Conservation (phyloP, 2,329 filamentous ascomycete genomes). For the Chaetomium strumarium region DNA sequence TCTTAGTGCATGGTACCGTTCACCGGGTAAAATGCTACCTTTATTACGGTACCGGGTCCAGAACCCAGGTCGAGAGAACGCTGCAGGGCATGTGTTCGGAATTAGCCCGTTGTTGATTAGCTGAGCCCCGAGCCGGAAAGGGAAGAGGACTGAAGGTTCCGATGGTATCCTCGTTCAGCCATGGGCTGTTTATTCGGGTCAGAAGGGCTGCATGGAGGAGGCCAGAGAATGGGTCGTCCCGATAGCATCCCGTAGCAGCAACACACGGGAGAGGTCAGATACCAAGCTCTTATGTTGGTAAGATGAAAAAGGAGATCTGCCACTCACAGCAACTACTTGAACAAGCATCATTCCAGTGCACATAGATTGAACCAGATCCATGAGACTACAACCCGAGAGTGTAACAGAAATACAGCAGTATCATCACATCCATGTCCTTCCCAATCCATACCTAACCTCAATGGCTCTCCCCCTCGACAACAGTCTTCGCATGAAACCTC, state of each 20-base stretch:
- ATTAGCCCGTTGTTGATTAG: too few species aligned
- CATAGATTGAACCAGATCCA: too few species aligned
- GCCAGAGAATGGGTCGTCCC: too few species aligned
- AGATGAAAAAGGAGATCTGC: too few species aligned
- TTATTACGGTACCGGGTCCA: slow-evolving; percentile 13
- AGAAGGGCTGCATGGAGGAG: neutral
- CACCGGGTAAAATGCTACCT: slow-evolving; percentile 12
- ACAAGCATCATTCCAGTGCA: too few species aligned
- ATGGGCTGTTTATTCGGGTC: neutral
- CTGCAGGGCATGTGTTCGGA: neutral
- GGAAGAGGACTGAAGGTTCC: slow-evolving; percentile 7
- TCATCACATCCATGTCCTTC: neutral
- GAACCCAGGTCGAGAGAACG: slow-evolving; percentile 6
- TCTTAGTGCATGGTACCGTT: neutral
- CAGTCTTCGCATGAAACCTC: slow-evolving; percentile 32
- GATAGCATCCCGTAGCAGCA: too few species aligned
- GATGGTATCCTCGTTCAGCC: neutral
- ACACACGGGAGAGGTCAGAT: too few species aligned
- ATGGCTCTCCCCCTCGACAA: slow-evolving; percentile 9
- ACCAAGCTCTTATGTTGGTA: too few species aligned
- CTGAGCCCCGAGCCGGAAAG: slow-evolving; percentile 3
- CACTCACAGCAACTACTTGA: too few species aligned
- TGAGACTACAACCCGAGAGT: too few species aligned
- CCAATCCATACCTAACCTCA: neutral
- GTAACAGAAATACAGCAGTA: too few species aligned